Percentiles rank a stretch among this genome's conserved stretches.
Evolutionary conservation across 2,329 filamentous ascomycete species (phyloP).

Genomic region (Colletotrichum somersetense): DNA sequence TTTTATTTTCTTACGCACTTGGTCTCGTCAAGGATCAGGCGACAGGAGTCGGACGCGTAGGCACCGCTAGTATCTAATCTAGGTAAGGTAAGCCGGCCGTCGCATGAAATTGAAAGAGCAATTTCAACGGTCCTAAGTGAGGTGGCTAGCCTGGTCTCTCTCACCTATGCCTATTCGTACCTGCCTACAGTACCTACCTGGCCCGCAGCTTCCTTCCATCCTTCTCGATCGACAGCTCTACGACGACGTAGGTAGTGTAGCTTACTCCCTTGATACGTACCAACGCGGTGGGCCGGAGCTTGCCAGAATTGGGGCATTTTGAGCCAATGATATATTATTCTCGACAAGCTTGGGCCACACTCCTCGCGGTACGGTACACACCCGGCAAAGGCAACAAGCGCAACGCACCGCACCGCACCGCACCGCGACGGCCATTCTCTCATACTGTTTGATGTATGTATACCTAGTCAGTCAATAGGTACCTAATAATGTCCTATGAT

Average conservation of each 20-base stretch:
- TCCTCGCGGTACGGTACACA: constrained; percentile 1
- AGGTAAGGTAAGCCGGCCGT: not conserved
- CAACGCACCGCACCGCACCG: constrained; percentile 22
- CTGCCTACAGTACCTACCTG: not conserved
- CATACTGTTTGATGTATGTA: not conserved
- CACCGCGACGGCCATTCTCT: not conserved
- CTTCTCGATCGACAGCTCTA: constrained; percentile 8
- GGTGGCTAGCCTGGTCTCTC: not conserved
- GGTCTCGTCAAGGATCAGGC: not conserved
- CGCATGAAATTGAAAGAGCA: not conserved
- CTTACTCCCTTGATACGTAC: constrained; percentile 11
- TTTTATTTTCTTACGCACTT: not conserved
- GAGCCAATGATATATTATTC: constrained; percentile 9
- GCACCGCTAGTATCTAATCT: not conserved
- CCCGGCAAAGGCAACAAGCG: constrained; percentile 1
- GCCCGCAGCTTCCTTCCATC: constrained; percentile 1
- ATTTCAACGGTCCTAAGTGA: not conserved
- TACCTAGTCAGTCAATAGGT: too few species aligned
- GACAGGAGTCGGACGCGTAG: not conserved
- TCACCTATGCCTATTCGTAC: too few species aligned
- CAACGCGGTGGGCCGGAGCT: not conserved
- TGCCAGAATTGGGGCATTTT: not conserved
- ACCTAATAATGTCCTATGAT: not conserved
- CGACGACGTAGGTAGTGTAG: too few species aligned
- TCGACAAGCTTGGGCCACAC: constrained; percentile 7